phyloP scores from a whole-genome alignment of 176 grass and related monocot species.

The Puccinellia tenuiflora region DNA sequence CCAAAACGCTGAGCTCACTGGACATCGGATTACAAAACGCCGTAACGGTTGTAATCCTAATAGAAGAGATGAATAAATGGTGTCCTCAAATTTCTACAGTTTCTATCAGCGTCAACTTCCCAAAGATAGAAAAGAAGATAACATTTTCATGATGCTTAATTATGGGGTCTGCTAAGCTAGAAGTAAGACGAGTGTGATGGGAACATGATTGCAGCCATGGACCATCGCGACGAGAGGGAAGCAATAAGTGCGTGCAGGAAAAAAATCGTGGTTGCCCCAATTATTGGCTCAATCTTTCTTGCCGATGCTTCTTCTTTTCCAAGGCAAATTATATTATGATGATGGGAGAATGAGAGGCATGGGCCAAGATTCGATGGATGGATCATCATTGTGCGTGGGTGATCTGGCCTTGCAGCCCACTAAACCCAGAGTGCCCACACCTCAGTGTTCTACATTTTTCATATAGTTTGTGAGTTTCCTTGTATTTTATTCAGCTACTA shows the following conservation, averaged over 20 bases:
- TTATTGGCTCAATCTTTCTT: not conserved
- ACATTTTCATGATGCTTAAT: no score
- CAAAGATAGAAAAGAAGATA: not conserved
- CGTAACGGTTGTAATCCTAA: no score
- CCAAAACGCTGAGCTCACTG: no score
- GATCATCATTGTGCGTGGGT: not conserved
- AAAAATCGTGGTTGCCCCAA: not conserved
- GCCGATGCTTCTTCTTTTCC: not conserved
- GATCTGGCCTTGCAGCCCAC: not conserved
- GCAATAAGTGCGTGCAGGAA: not conserved
- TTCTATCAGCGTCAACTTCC: not conserved
- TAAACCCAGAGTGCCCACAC: not conserved
- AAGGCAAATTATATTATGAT: not conserved
- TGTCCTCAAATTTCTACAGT: not conserved
- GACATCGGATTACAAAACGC: no score
- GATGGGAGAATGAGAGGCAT: not conserved
- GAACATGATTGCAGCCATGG: not conserved
- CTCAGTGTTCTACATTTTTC: not conserved
- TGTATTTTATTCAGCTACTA: no score
- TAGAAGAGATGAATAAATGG: not conserved
- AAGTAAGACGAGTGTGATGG: not conserved
- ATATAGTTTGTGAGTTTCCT: no score
- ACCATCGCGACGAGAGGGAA: not conserved
- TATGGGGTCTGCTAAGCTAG: not conserved
- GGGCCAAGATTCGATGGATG: not conserved